Evolutionary conservation across 78 protist genomes (phyloP).

Genomic region (Corallochytrium limacisporum): DNA sequence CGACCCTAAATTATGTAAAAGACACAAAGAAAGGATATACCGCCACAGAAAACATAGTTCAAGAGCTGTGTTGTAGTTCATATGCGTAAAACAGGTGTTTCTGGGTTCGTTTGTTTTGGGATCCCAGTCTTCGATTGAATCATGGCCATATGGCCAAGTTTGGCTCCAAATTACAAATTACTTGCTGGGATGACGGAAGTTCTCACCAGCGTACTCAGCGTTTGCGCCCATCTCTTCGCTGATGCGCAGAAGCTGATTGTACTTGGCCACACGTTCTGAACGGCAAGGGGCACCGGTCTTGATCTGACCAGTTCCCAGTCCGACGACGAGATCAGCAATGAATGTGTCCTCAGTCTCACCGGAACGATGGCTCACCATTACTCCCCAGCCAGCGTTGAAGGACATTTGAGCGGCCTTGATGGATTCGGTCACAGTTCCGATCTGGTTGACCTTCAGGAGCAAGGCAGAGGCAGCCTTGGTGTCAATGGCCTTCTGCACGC

Average conservation of each 20-base stretch:
- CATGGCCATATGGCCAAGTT: no score
- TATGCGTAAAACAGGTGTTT: no score
- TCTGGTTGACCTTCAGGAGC: conserved; percentile 95
- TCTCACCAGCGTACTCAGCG: conserved; percentile 14
- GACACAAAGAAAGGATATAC: no score
- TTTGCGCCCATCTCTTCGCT: conserved; percentile 53
- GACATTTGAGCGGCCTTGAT: conserved; percentile 63
- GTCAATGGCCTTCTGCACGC: conserved; percentile 81
- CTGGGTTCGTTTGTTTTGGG: no score
- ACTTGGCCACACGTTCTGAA: conserved; percentile 94
- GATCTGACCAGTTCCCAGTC: conserved; percentile 93
- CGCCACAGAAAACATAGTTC: no score
- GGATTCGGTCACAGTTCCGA: conserved; percentile 79
- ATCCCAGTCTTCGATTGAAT: no score
- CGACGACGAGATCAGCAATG: conserved; percentile 96
- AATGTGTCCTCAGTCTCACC: conserved; percentile 97
- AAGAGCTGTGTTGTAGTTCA: no score
- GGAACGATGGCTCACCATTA: conserved; percentile 94
- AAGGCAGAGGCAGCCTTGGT: conserved; percentile 84
- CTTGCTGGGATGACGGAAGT: not conserved
- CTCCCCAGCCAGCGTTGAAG: conserved; percentile 77
- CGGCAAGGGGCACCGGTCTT: conserved; percentile 99
- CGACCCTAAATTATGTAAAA: no score
- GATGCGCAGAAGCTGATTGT: conserved; percentile 96
- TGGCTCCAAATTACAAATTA: not conserved